Evolutionary conservation across 2,329 filamentous ascomycete species (phyloP).

Genomic region (Pseudogymnoascus sp.): DNA sequence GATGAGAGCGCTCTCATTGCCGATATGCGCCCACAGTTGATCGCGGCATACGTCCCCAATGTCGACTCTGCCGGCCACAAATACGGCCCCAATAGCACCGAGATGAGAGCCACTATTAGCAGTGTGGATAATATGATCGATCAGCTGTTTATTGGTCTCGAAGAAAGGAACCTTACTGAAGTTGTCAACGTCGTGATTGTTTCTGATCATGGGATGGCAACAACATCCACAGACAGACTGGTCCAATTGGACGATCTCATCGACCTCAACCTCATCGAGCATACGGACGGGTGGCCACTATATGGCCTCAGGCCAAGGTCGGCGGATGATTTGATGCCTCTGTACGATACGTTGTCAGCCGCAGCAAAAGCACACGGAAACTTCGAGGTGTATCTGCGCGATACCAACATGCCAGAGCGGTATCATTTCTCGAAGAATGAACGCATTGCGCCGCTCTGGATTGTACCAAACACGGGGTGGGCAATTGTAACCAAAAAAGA

Average conservation of each 20-base stretch:
- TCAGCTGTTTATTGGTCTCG: conserved; percentile 66
- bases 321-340: conserved; percentile 52
- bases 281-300: conserved; percentile 90
- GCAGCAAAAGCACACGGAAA: conserved; percentile 53
- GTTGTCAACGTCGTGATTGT: conserved; percentile 96
- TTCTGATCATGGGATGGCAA: conserved; percentile 97
- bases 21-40: conserved; percentile 73
- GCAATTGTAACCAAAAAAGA: conserved; percentile 77
- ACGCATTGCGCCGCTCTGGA: conserved; percentile 91
- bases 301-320: conserved; percentile 80
- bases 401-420: conserved; percentile 81
- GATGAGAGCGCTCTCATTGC: conserved; percentile 42
- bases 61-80: conserved; percentile 82
- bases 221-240: conserved; percentile 71
- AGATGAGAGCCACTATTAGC: conserved; percentile 71
- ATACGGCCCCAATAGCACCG: conserved; percentile 90
- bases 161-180: conserved; percentile 73
- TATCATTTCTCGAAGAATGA: conserved; percentile 87
- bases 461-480: conserved; percentile 88
- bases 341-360: conserved; percentile 57
- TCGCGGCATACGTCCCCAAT: conserved; percentile 90
- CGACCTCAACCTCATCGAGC: conserved; percentile 68
- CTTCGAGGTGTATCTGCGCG: conserved; percentile 80
- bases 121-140: conserved; percentile 80
- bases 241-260: conserved; percentile 87